Evolutionary conservation across 2,329 filamentous ascomycete genomes (phyloP).

Genomic region (Aspergillus fructus): DNA sequence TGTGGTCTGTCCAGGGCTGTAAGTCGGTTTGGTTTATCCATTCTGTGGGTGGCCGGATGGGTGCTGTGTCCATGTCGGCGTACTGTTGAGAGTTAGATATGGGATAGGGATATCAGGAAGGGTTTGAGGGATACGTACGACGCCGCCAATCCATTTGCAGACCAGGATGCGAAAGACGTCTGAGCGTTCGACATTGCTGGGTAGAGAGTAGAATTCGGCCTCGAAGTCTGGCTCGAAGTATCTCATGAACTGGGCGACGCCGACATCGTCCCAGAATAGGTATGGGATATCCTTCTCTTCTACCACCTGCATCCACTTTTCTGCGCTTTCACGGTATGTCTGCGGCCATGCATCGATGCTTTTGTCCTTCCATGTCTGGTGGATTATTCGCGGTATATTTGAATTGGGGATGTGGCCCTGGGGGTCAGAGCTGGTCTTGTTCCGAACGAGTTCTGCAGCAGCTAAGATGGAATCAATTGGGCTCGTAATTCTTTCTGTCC

Average conservation of each 20-base stretch:
- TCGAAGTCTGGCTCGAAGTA: conserved; percentile 26
- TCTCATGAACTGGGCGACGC: conserved; percentile 27
- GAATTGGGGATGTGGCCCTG: conserved; percentile 23
- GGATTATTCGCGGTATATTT: conserved; percentile 31
- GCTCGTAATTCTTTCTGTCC: not conserved
- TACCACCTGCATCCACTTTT: conserved; percentile 28
- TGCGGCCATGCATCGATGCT: conserved; percentile 27
- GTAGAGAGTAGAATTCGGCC: conserved; percentile 20
- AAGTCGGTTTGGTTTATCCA: conserved; percentile 30
- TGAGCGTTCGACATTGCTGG: conserved; percentile 29
- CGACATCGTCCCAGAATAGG: conserved; percentile 35
- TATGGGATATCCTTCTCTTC: conserved; percentile 29
- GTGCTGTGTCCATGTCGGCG: conserved; percentile 33
- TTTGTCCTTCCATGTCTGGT: conserved; percentile 34
- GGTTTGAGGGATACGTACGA: not conserved
- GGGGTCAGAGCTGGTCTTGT: conserved; percentile 13
- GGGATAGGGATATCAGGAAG: too few species aligned
- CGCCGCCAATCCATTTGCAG: conserved; percentile 27
- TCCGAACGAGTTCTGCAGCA: conserved; percentile 26
- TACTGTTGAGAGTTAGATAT: conserved; percentile 20
- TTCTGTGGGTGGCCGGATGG: conserved; percentile 23
- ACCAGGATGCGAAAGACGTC: conserved; percentile 35
- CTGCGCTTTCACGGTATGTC: conserved; percentile 23
- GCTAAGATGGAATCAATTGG: conserved; percentile 24
- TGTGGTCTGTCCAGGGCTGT: conserved; percentile 26